Evolutionary conservation across 2,329 filamentous ascomycete species (phyloP), one percentile per base, ranked within the genome.

Genomic region (Chaetothyriales sp.): DNA sequence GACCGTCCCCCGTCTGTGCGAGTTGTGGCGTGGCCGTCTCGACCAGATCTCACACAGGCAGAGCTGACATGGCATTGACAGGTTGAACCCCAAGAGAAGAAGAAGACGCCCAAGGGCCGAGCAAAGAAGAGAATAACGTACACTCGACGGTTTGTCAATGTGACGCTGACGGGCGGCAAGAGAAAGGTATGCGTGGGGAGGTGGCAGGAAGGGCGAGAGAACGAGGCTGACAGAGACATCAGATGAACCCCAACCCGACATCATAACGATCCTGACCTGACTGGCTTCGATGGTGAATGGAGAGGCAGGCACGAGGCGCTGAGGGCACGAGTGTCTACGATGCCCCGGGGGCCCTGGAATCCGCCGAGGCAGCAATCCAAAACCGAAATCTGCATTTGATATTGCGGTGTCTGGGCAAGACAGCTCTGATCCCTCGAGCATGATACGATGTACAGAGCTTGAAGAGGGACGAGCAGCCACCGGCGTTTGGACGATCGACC

Each of bases 91-190:
- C 85, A 89, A 76, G 89, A 95, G 84, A 95, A 95, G 85, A 78
- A 86, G 77, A 95, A 97, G 86, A 80, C 77, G 66, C 89, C 90
- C 71, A 95, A 95, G 83, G 90, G 90, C 70, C 89, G 90, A 70
- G 90, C 90, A 65, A 88, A 92, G 78, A 97, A 97, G 89, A 83
- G 90, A 69, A 83, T 94, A 72, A 83, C 81, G 73, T 95, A 95
- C 82, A 95, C 88, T 66, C 86, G 90, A 73, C 89, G 90, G 69
- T 97, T 97, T 79, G 89, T 97, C 65, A 95, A 97, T 77, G 89
- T 97, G 70, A 92, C 87, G 69, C 81, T 95, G 76, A 94, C 89
- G 63, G 89, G 89, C 74, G 90, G 90, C 77, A 97, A 97, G 89
- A 81, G 90, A 75, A 95, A 95, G 88, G 88, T 92, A 73, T 69